Percentiles rank a stretch among this genome's conserved stretches.
phyloP scores from a whole-genome alignment of 2,329 filamentous ascomycete genomes.

The Emmonsiellopsis sp. region DNA sequence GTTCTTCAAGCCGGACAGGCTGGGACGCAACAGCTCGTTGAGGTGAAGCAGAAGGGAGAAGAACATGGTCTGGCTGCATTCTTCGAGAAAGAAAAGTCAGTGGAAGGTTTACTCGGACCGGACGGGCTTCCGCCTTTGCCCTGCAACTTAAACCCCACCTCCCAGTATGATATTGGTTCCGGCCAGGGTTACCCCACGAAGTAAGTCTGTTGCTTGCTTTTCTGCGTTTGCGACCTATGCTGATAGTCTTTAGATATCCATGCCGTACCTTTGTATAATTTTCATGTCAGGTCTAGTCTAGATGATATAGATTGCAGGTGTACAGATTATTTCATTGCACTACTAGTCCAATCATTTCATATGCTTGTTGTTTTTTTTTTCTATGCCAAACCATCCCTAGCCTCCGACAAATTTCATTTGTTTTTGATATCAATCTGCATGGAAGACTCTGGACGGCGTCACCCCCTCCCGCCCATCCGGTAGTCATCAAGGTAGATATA shows the following conservation, averaged over 20 bases:
- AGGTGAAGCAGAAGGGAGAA: conserved; percentile 64
- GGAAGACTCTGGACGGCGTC: no score
- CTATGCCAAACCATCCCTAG: no score
- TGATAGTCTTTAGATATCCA: conserved; percentile 28
- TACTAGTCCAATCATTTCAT: no score
- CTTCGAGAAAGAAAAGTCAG: conserved; percentile 56
- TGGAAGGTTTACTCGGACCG: conserved; percentile 55
- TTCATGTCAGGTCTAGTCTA: not conserved
- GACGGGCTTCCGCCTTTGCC: conserved; percentile 82
- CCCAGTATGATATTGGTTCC: conserved; percentile 54
- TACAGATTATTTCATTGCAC: not conserved
- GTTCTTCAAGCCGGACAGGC: conserved; percentile 62
- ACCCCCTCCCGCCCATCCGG: no score
- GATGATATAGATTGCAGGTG: not conserved
- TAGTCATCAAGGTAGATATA: no score
- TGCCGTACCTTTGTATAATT: conserved; percentile 37
- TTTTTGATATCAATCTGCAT: no score
- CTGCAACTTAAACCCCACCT: conserved; percentile 51
- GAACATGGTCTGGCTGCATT: conserved; percentile 61
- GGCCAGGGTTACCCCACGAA: conserved; percentile 56
- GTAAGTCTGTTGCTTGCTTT: conserved; percentile 35
- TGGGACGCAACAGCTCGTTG: conserved; percentile 64
- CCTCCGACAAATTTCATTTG: no score
- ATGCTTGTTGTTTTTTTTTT: no score
- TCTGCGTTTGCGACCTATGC: conserved; percentile 27